Evolutionary conservation across 1,139 yeast species (phyloP), one percentile per base, ranked within the genome.

Genomic region (Pichia sp.): DNA sequence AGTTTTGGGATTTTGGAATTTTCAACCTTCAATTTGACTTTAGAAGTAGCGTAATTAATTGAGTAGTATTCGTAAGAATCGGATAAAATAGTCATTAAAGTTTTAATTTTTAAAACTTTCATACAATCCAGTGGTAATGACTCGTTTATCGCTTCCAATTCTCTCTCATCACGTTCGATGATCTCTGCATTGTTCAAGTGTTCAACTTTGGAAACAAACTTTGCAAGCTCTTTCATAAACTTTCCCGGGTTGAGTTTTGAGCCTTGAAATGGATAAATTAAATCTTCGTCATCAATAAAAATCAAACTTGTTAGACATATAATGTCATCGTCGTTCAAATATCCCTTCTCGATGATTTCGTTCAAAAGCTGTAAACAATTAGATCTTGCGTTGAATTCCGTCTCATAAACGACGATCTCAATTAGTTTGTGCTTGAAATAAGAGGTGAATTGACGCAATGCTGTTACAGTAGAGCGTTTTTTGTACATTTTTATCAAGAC

Each of bases 281-380:
- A 21, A 54, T 66, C 61, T 60, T 65, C 62, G 60, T 73, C 70
- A 47, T 68, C 71, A 51, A 76, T 75, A 59, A 78, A 80, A 9
- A 80, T 66, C 46, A 81, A 62, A 30, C 76, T 69, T 19, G 74
- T 61, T 5, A 81, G 62, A 44, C 65, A 59, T 22, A 73, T 59
- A 23, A 72, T 69, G 53, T 84, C 89, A 2, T 72, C 71, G 25
- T 80, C 81, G 49, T 80, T 85, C 46, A 89, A 68, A 58, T 82
- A 84, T 0, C 91, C 93, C 22, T 80, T 67, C 46, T 74, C 75
- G 19, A 79, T 71, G 19, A 87, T 71, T 57, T 82, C 85, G 25
- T 74, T 71, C 22, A 87, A 69, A 1, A 88, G 70, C 13, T 74
- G 70, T 1, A 84, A 68, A 9, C 87, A 73, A 48, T 76, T 66